These are phyloP conservation scores for Silybum marianum DNA, from an alignment of 129 eudicot species.

Conservation along the genomic window DNA sequence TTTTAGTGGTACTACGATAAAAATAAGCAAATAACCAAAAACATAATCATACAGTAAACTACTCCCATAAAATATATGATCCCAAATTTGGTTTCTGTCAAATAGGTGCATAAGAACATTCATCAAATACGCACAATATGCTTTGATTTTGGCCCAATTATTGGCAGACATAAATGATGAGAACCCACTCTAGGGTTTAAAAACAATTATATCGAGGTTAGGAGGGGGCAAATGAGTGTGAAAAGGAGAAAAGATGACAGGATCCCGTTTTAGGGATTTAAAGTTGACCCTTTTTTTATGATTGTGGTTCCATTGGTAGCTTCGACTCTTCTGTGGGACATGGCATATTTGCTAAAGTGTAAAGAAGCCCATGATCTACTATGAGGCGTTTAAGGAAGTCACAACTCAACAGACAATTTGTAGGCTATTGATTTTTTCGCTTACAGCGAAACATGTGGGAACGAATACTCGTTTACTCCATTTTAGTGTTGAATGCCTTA, in stretches of 20 bases:
- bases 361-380: neutral
- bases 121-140: neutral
- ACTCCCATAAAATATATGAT: neutral
- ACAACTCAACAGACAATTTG: neutral
- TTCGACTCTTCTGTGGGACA: slow-evolving; percentile 52
- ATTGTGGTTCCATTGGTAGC: slow-evolving; percentile 79
- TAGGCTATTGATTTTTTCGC: neutral
- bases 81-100: neutral
- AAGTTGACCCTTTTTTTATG: slow-evolving; percentile 72
- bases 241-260: slow-evolving; percentile 74
- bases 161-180: neutral
- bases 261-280: slow-evolving; percentile 74
- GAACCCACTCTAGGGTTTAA: slow-evolving; percentile 24
- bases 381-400: neutral
- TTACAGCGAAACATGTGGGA: neutral
- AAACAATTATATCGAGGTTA: slow-evolving; percentile 53
- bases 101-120: neutral
- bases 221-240: slow-evolving; percentile 78
- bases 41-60: neutral
- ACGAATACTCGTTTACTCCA: neutral
- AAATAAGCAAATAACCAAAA: neutral
- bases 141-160: neutral
- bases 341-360: slow-evolving; percentile 16
- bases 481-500: neutral
- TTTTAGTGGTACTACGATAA: neutral